phyloP scores from a whole-genome alignment of 495 filamentous ascomycete genomes.

The Aspergillus hancockii region DNA sequence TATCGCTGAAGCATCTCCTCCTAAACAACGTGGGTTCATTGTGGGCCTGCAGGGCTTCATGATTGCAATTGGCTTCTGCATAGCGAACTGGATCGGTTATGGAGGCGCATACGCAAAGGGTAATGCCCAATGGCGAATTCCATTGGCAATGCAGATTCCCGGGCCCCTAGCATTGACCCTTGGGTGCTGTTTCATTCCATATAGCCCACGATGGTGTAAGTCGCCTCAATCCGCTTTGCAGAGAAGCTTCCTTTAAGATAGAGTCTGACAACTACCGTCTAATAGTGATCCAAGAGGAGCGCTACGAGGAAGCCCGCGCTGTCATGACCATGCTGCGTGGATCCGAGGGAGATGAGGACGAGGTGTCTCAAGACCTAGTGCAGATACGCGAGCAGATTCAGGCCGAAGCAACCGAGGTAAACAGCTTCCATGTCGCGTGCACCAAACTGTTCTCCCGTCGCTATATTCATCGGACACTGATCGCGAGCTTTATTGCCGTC shows the following conservation, averaged over 20 bases:
- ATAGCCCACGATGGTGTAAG: constrained; percentile 24
- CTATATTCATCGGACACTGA: constrained; percentile 16
- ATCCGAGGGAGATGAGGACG: constrained; percentile 5
- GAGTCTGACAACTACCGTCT: neutral
- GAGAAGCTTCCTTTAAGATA: neutral
- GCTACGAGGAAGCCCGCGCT: constrained; percentile 17
- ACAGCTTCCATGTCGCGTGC: constrained; percentile 5
- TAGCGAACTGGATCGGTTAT: constrained; percentile 15
- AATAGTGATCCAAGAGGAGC: constrained; percentile 16
- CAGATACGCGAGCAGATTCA: constrained; percentile 20
- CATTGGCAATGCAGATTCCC: constrained; percentile 19
- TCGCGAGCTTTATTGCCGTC: constrained; percentile 21
- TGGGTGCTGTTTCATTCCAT: constrained; percentile 23
- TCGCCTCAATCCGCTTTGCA: neutral
- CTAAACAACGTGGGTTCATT: constrained; percentile 24
- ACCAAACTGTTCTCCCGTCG: constrained; percentile 11
- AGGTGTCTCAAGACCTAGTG: constrained; percentile 15
- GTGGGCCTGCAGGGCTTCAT: constrained; percentile 13
- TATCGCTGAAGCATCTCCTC: constrained; percentile 38
- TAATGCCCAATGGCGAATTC: constrained; percentile 15
- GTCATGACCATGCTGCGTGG: constrained; percentile 14
- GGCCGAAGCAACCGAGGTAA: constrained; percentile 10
- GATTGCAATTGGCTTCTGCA: constrained; percentile 14
- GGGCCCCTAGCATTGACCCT: constrained; percentile 24
- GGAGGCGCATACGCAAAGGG: constrained; percentile 12